Percentiles rank a stretch among this genome's conserved stretches.
phyloP scores from a whole-genome alignment of 768 basidiomycete species.

The Hydnomerulius pinastri region DNA sequence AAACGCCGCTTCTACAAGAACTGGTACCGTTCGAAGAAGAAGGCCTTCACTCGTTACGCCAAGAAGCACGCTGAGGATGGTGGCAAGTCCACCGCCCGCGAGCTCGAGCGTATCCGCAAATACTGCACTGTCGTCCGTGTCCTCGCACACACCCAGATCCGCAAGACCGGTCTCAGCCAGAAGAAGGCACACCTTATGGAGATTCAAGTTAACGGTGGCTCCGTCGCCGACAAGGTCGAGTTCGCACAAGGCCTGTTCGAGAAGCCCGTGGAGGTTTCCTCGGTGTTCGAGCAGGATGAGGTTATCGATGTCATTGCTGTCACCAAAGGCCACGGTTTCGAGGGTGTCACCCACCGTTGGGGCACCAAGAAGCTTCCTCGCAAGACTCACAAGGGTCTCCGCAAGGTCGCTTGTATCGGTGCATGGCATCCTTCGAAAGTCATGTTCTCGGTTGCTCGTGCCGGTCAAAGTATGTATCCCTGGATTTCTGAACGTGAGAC shows the following conservation, averaged over 20 bases:
- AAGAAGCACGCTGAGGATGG: conserved; percentile 97
- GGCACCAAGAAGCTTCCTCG: conserved; percentile 98
- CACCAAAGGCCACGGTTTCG: conserved; percentile 99
- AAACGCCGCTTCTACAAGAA: conserved; percentile 99
- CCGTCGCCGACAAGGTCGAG: conserved; percentile 95
- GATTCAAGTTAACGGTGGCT: conserved; percentile 99
- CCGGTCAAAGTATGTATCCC: conserved; percentile 88
- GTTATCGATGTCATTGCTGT: conserved; percentile 96
- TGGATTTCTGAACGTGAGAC: neutral
- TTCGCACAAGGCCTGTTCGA: conserved; percentile 94
- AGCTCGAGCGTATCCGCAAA: conserved; percentile 99
- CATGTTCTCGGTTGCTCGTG: conserved; percentile 99
- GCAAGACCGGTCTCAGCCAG: conserved; percentile 96
- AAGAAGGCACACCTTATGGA: conserved; percentile 99
- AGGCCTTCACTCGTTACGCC: conserved; percentile 99
- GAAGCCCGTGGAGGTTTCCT: conserved; percentile 85
- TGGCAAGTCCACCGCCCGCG: conserved; percentile 89
- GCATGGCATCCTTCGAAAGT: conserved; percentile 99
- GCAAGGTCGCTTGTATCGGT: conserved; percentile 99
- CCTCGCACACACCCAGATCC: conserved; percentile 97
- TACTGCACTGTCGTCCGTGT: conserved; percentile 99
- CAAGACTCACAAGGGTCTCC: conserved; percentile 99
- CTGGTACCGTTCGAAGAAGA: conserved; percentile 99
- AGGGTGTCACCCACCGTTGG: conserved; percentile 99
- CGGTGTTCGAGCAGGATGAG: conserved; percentile 96